Evolutionary conservation across 106 monocot genomes (phyloP).

Genomic region (Allium fistulosum): DNA sequence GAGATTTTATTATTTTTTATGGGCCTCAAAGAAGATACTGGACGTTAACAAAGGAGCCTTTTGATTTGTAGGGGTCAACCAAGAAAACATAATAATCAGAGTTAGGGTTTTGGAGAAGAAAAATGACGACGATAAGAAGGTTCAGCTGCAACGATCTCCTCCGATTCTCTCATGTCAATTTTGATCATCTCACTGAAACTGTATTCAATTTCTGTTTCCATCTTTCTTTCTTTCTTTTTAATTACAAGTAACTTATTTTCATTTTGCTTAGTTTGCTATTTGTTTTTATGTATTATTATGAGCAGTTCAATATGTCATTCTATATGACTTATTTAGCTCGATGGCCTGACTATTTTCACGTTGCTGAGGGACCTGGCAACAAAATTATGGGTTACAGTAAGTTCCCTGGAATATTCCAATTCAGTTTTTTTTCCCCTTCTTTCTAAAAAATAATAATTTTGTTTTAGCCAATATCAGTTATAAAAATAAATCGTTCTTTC

Average conservation of each 20-base stretch:
- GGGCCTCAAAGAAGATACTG: too few species aligned
- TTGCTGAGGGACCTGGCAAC: conserved; percentile 63
- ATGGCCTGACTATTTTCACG: conserved; percentile 97
- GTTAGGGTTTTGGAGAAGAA: neutral
- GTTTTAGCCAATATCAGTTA: too few species aligned
- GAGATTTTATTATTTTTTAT: too few species aligned
- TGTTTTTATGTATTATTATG: neutral
- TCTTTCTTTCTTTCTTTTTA: neutral
- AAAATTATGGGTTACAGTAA: conserved; percentile 79
- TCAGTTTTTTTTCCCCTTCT: neutral
- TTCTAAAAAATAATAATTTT: too few species aligned
- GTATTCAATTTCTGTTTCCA: conserved; percentile 17
- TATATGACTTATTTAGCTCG: conserved; percentile 98
- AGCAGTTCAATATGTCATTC: conserved; percentile 99
- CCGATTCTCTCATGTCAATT: conserved; percentile 71
- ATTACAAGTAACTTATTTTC: neutral
- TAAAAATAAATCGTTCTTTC: too few species aligned
- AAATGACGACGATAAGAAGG: conserved; percentile 27
- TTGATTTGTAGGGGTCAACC: too few species aligned
- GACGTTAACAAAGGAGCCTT: too few species aligned
- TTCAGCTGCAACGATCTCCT: conserved; percentile 37
- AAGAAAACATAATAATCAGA: too few species aligned
- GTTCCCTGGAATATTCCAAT: neutral
- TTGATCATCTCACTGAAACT: conserved; percentile 97
- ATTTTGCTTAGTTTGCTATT: neutral